Conservation (phyloP, 176 grass and related monocot genomes). For the Saccharum officinarum region DNA sequence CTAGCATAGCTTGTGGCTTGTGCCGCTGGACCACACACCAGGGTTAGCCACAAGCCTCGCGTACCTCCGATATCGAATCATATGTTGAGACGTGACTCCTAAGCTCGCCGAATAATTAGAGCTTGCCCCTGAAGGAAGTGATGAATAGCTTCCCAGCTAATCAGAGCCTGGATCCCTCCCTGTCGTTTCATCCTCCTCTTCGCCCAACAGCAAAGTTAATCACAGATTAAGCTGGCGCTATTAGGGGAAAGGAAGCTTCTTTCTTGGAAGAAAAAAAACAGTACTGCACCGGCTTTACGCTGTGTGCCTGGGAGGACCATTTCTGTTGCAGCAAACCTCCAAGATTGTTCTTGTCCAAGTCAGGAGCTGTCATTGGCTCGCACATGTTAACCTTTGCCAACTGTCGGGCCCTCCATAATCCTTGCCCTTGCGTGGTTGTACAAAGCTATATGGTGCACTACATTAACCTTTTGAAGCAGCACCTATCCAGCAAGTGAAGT, state of each 20-base stretch:
- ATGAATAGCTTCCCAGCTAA: constrained; percentile 40
- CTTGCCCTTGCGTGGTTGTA: constrained; percentile 34
- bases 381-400: constrained; percentile 45
- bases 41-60: constrained; percentile 25
- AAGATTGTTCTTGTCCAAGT: constrained; percentile 41
- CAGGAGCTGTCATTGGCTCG: constrained; percentile 37
- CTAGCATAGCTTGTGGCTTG: constrained; percentile 25
- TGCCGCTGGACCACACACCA: constrained; percentile 37
- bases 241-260: constrained; percentile 46
- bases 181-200: not conserved
- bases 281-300: constrained; percentile 37
- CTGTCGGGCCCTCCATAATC: constrained; percentile 46
- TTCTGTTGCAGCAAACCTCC: constrained; percentile 42
- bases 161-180: constrained; percentile 27
- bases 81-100: constrained; percentile 43
- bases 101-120: constrained; percentile 48
- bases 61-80: constrained; percentile 22
- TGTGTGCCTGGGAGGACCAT: constrained; percentile 45
- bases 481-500: constrained; percentile 51
- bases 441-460: constrained; percentile 46
- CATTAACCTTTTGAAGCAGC: constrained; percentile 42
- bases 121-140: constrained; percentile 50
- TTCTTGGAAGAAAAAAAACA: constrained; percentile 50
- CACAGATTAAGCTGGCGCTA: constrained; percentile 23
- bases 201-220: not conserved